Percentiles rank a stretch among this genome's conserved stretches.
Evolutionary conservation across 1,139 yeast species (phyloP).

Genomic region (Suhomyces coccinellae): DNA sequence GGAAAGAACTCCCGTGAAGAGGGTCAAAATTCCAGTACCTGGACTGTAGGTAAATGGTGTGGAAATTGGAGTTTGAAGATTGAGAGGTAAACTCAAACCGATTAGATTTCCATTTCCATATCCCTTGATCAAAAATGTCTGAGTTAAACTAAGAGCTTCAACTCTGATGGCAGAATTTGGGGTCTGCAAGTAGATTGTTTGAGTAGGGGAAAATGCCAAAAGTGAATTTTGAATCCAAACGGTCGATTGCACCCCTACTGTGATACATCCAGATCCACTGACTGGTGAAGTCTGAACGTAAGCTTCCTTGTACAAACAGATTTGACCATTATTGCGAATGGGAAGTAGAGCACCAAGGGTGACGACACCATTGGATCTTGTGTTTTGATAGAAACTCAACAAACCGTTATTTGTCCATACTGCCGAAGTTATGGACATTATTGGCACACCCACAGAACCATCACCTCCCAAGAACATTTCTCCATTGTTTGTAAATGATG

Average conservation of each 20-base stretch:
- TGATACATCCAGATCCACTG: slow-evolving; percentile 19
- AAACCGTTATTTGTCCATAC: slow-evolving; percentile 18
- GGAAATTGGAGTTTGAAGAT: neutral
- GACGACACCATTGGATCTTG: slow-evolving; percentile 13
- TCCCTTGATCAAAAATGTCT: slow-evolving; percentile 29
- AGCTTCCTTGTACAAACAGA: slow-evolving; percentile 17
- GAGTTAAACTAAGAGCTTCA: slow-evolving; percentile 18
- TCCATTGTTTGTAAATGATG: slow-evolving; percentile 16
- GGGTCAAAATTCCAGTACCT: slow-evolving; percentile 24
- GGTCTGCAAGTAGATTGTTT: slow-evolving; percentile 17
- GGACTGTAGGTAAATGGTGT: slow-evolving; percentile 16
- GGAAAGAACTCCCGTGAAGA: slow-evolving; percentile 11
- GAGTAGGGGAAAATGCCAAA: slow-evolving; percentile 11
- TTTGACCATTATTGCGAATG: slow-evolving; percentile 16
- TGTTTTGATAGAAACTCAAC: slow-evolving; percentile 13
- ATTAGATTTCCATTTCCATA: slow-evolving; percentile 33
- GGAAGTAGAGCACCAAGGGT: slow-evolving; percentile 11
- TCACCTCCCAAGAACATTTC: slow-evolving; percentile 14
- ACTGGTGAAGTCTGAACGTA: slow-evolving; percentile 17
- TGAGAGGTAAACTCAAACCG: slow-evolving; percentile 22
- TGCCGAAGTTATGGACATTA: slow-evolving; percentile 14
- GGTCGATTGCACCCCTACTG: slow-evolving; percentile 11
- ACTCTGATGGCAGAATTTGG: slow-evolving; percentile 15
- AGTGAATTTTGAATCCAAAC: slow-evolving; percentile 12
- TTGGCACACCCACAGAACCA: slow-evolving; percentile 13